Evolutionary conservation across 768 basidiomycete genomes (phyloP), one percentile per base, ranked within the genome.

Genomic region (Sistotremastrum niveocremeum): DNA sequence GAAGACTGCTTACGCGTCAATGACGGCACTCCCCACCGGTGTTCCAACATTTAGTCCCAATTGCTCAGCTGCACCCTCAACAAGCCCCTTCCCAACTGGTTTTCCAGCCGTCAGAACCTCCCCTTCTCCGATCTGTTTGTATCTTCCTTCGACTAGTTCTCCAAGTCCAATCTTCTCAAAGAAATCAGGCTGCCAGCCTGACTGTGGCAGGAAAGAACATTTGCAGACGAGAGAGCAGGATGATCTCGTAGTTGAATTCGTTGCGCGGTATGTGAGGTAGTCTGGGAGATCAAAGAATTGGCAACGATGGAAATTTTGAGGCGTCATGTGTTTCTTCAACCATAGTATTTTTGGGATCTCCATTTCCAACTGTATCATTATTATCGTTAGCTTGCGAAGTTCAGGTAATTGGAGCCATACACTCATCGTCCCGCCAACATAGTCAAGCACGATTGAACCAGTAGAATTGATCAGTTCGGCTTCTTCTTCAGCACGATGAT

Each of bases 291-390:
- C 91, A 61, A 81, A 85, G 67, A 86, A 85, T 55, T 87, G 82
- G 64, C 82, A 86, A 45, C 67, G 67, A 28, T 73, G 62, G 64
- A 99, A 98, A 11, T 68, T 69, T 7, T 72, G 65, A 0, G 76
- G 58, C 2, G 72, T 57, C 91, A 98, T 93, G 65, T 84, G 71
- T 49, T 77, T 81, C 62, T 93, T 97, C 38, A 98, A 73, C 95
- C 95, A 98, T 31, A 98, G 77, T 32, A 93, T 83, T 62, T 98
- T 98, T 0, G 94, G 94, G 39, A 97, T 78, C 64, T 97, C 94
- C 95, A 98, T 98, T 63, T 98, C 93, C 38, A 97, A 74, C 87
- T 95, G 51, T 3, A 39, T 33, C 28, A 37, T 11, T 29, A 37
- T 38, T 7, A 42, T 44, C 35, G 10, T 38, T 37, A 6, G 41